A percentile compares a stretch with the other conserved stretches of the same genome.
phyloP scores from a whole-genome alignment of 164 flowering plant genomes.

The Liquidambar formosana region DNA sequence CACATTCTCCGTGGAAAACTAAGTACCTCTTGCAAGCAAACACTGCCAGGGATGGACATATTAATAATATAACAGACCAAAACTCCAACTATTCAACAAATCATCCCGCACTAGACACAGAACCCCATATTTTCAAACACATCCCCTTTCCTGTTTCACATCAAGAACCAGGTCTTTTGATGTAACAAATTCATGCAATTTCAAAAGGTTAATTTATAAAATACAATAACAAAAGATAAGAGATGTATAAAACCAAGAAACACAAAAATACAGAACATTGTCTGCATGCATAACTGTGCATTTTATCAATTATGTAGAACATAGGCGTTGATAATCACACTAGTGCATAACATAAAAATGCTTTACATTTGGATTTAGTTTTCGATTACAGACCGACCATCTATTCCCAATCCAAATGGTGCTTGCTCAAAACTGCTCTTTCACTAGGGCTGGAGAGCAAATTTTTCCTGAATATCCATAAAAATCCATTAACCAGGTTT shows the following conservation, averaged over 20 bases:
- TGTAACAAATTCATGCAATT: background rate
- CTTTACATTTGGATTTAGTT: background rate
- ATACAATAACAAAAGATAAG: background rate
- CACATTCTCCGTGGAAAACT: background rate
- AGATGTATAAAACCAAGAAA: background rate
- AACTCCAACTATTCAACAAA: background rate
- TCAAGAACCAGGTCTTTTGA: background rate
- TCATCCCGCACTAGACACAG: background rate
- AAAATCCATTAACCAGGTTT: too few species aligned
- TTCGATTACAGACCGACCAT: too few species aligned
- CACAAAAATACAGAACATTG: background rate
- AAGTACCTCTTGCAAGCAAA: conserved; percentile 8
- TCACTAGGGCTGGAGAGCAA: too few species aligned
- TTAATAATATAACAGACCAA: background rate
- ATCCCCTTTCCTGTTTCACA: background rate
- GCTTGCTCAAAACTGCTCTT: too few species aligned
- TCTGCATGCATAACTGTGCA: too few species aligned
- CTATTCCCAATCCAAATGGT: too few species aligned
- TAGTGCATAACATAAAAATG: background rate
- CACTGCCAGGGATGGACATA: background rate
- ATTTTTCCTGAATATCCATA: too few species aligned
- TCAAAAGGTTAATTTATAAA: background rate
- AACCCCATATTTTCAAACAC: background rate
- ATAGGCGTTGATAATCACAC: background rate
- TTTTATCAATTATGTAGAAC: too few species aligned